Evolutionary conservation across 108 stramenopile species (phyloP).

Genomic region (Nannochloropsis oceanica): DNA sequence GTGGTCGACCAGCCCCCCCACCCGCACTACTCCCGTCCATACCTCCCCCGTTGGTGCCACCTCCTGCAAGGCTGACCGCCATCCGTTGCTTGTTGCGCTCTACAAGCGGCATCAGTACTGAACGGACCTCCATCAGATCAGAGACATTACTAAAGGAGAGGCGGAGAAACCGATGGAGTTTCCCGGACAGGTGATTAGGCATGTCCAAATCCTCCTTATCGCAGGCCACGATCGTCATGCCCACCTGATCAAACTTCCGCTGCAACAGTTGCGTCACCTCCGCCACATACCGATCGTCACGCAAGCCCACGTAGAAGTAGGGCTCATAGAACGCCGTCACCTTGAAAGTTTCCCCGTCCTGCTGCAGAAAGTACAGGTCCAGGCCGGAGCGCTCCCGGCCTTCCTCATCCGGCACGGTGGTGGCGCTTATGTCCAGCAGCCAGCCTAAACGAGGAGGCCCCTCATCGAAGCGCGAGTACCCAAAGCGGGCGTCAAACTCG

Average conservation of each 20-base stretch:
- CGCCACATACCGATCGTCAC: constrained; percentile 13
- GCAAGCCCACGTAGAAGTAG: constrained; percentile 68
- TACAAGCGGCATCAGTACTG: constrained; percentile 43
- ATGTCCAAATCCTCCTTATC: constrained; percentile 51
- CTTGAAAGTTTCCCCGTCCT: constrained; percentile 64
- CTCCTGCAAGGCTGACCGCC: background rate
- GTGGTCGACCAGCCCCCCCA: constrained; percentile 2
- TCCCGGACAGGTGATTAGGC: constrained; percentile 50
- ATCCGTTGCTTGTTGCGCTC: constrained; percentile 8
- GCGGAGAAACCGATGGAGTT: constrained; percentile 47
- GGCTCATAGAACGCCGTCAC: constrained; percentile 66
- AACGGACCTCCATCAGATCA: constrained; percentile 51
- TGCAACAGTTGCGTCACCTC: constrained; percentile 12
- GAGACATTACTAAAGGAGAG: constrained; percentile 47
- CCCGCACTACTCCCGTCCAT: background rate
- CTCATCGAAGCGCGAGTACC: constrained; percentile 8
- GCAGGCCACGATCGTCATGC: constrained; percentile 15
- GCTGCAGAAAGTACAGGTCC: constrained; percentile 72
- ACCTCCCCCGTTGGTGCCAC: background rate
- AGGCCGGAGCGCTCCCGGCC: constrained; percentile 50
- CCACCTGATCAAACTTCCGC: constrained; percentile 31
- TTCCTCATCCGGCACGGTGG: constrained; percentile 47
- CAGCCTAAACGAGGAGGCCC: constrained; percentile 50
- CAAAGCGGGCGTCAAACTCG: background rate
- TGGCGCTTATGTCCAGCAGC: constrained; percentile 76